Base-by-base conservation (phyloP, 2,329 filamentous ascomycete species). In the Alternaria arbusti region DNA sequence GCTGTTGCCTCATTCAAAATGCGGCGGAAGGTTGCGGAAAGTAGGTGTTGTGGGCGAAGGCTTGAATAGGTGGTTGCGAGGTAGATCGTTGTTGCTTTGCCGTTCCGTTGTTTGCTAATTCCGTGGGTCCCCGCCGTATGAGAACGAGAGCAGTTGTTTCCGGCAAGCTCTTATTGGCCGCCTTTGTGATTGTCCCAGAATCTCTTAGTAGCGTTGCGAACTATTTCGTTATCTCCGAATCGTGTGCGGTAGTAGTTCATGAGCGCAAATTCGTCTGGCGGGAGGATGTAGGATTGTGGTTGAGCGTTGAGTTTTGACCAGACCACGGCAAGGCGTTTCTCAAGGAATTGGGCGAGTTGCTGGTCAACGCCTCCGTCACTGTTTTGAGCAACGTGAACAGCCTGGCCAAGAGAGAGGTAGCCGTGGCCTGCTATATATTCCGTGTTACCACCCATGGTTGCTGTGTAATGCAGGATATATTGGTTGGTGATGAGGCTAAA, bases 171-270 rank as follows among this genome's bases (percentile, higher is more conserved):
- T 61, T 57, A 66, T 61, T 78, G 74, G 70, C 64, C 65, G 62
- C 58, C 78, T 61, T 77, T 78, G 64, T 82, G 79, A 51, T 82
- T 79, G 68, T 86, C 81, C 87, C 87, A 89, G 74, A 86, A 89
- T 13, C 86, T 84, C 65, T 82, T 84, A 55, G 87, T 84, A 11
- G 86, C 86, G 55, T 79, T 80, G 70, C 84, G 83, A 22, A 86
- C 83, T 52, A 86, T 73, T 25, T 79, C 74, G 15, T 81, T 82
- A 63, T 87, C 86, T 28, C 82, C 78, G 74, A 91, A 93, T 10
- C 90, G 87, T 66, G 86, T 81, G 66, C 91, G 90, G 79, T 91
- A 95, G 80, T 90, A 95, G 83, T 96, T 96, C 87, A 96, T 94
- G 64, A 96, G 86, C 58, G 91, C 88, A 74, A 96, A 96, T 81